Conservation (phyloP, 2,329 filamentous ascomycete genomes). For the Alternaria sp. region DNA sequence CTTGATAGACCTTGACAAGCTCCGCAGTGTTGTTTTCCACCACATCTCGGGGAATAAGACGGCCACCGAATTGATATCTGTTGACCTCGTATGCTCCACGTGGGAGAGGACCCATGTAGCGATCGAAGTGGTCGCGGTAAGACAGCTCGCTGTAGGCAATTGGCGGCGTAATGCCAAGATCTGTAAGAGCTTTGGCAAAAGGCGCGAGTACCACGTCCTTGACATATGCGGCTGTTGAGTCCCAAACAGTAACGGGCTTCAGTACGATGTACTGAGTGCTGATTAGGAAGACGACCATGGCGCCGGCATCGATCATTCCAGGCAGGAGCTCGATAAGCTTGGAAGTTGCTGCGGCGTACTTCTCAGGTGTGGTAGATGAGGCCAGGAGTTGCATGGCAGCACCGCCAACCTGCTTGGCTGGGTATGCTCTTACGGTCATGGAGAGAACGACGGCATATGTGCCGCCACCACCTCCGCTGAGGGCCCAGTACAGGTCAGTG, state of each 20-base stretch:
- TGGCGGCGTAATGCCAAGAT: slow-evolving; percentile 29
- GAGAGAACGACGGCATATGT: slow-evolving; percentile 45
- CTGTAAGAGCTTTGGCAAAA: slow-evolving; percentile 30
- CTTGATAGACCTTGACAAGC: slow-evolving; percentile 23
- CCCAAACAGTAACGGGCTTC: slow-evolving; percentile 15
- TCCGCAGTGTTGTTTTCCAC: slow-evolving; percentile 28
- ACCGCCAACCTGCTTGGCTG: slow-evolving; percentile 31
- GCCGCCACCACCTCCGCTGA: slow-evolving; percentile 45
- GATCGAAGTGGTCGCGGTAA: slow-evolving; percentile 37
- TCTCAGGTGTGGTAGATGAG: slow-evolving; percentile 25
- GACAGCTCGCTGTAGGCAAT: slow-evolving; percentile 33
- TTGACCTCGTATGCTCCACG: slow-evolving; percentile 29
- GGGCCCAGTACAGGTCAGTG: slow-evolving; percentile 50
- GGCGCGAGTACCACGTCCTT: slow-evolving; percentile 36
- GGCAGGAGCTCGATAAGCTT: slow-evolving; percentile 30
- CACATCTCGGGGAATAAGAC: slow-evolving; percentile 31
- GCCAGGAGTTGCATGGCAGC: slow-evolving; percentile 34
- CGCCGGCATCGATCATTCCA: slow-evolving; percentile 33
- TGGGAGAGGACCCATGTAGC: slow-evolving; percentile 41
- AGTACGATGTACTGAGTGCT: slow-evolving; percentile 22
- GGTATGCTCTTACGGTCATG: slow-evolving; percentile 41
- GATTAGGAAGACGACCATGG: slow-evolving; percentile 30
- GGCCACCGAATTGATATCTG: slow-evolving; percentile 34
- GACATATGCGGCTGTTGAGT: slow-evolving; percentile 23
- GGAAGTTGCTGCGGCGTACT: slow-evolving; percentile 23